phyloP scores from a whole-genome alignment of 148 eudicot genomes.

The Camellia japonica region DNA sequence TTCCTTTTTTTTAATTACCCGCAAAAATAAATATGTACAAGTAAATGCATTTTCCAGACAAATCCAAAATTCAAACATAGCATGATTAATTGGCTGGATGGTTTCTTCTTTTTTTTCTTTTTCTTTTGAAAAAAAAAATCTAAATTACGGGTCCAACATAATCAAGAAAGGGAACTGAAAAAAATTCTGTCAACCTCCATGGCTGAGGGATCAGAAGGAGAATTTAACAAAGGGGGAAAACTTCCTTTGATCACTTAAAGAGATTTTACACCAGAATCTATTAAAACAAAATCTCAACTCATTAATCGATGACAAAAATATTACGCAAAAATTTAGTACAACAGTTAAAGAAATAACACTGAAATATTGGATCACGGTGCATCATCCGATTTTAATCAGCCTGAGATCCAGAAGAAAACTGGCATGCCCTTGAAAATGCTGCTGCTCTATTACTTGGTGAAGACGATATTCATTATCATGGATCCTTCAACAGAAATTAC shows the following conservation, averaged over 20 bases:
- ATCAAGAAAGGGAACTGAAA: too few relatives aligned
- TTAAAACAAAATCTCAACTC: neutral
- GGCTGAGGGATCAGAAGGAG: too few relatives aligned
- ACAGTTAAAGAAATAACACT: neutral
- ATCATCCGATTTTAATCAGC: neutral
- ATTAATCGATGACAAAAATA: neutral
- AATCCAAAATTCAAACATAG: too few relatives aligned
- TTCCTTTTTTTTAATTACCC: too few relatives aligned
- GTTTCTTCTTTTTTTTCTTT: too few relatives aligned
- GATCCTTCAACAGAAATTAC: neutral
- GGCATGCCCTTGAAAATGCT: neutral
- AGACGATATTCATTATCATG: neutral
- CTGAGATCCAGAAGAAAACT: slow-evolving; percentile 8
- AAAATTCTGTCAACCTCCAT: too few relatives aligned
- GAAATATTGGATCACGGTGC: neutral
- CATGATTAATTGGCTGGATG: too few relatives aligned
- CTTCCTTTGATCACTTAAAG: neutral
- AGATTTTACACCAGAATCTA: neutral
- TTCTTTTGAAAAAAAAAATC: too few relatives aligned
- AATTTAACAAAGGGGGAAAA: too few relatives aligned
- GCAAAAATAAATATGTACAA: too few relatives aligned
- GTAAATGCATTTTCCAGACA: too few relatives aligned
- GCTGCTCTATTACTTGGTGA: slow-evolving; percentile 5
- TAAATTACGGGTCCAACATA: too few relatives aligned
- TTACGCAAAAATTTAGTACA: slow-evolving; percentile 8